Evolutionary conservation across 2,329 filamentous ascomycete species (phyloP), one percentile per base, ranked within the genome.

Genomic region (Lachnellula suecica): DNA sequence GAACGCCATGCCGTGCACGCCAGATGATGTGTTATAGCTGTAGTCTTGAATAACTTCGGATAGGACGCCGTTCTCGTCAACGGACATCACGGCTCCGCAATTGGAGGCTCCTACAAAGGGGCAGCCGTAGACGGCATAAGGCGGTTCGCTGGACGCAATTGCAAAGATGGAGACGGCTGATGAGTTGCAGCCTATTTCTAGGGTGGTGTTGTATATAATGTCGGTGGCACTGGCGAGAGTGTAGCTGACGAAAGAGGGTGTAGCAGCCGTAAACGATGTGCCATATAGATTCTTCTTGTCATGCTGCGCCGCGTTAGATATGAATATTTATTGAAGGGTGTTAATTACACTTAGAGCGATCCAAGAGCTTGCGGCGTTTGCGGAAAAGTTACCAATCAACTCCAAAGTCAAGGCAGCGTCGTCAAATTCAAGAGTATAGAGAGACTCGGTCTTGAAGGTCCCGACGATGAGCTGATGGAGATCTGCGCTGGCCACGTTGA

Each of bases 1-100:
- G 52, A 78, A 73, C 19, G 75, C 74, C 62, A 74, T 72, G 47
- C 76, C 75, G 59, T 79, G 76, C 34, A 79, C 71, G 31, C 71
- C 74, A 1, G 75, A 76, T 48, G 71, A 69, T 29, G 66, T 58
- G 9, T 63, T 63, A 56, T 77, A 77, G 46, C 70, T 68, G 64
- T 74, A 77, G 59, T 74, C 71, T 55, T 77, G 74, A 5, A 77
- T 62, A 27, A 75, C 71, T 41, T 65, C 52, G 17, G 67, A 66
- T 6, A 77, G 64, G 9, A 60, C 63, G n/a, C 75, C 75, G 43
- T 69, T 66, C 11, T 67, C 53, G 47, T 71, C 66, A 8, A 76
- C 74, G 2, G 72, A 73, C 57, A 77, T 73, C 10, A 67, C 61
- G 9, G 59, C 57, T 25, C 66, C 59, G 44, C 64, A 68, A n/a